Base-by-base conservation (phyloP, 345 rosid species). In the Clarkia xantiana region DNA sequence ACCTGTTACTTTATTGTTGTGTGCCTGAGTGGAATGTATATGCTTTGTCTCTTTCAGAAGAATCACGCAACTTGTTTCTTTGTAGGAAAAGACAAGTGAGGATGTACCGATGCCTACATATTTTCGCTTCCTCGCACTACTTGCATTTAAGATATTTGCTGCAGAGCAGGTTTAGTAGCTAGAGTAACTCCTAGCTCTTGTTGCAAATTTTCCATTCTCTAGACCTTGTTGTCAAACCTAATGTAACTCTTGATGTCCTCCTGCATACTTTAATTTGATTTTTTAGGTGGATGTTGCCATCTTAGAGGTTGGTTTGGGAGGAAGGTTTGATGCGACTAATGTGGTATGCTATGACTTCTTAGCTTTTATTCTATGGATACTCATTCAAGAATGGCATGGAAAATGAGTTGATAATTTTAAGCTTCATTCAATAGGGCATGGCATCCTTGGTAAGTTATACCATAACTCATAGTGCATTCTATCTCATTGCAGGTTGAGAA, bases 291-390 rank as follows among this genome's bases (percentile, higher is more conserved):
- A 91, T 63, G 98, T 80, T 71, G 90, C 75, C 50, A 81, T 91
- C 53, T 72, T 91, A 62, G 98, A 91, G 76, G 96, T 91, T 18
- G 98, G 98, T 22, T 54, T 91, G 59, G 98, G 98, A 20, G 98
- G 98, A 62, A 81, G 54, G 61, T 82, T 76, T 45, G 95, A 86
- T 40, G 83, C 98, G 6, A 91, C 98, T 29, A 91, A 91, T 62
- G 96, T 86, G 87, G 98, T 91, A 71, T 8, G 72, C 47, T 25
- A 47, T 9, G 36, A 2, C 36, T 29, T 29, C 8, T 29, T 29
- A n/a, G 36, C 36, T 29, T 29, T 29, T 9, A 6, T 29, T 40
- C 18, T 11, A 20, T 15, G 41, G 16, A 11, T 19, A 39, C 22
- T 18, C 45, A 20, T 53, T 11, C 18, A 25, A 29, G 47, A 8